phyloP scores from a whole-genome alignment of 805 yeast genomes.

The Spencermartinsiella europaea region DNA sequence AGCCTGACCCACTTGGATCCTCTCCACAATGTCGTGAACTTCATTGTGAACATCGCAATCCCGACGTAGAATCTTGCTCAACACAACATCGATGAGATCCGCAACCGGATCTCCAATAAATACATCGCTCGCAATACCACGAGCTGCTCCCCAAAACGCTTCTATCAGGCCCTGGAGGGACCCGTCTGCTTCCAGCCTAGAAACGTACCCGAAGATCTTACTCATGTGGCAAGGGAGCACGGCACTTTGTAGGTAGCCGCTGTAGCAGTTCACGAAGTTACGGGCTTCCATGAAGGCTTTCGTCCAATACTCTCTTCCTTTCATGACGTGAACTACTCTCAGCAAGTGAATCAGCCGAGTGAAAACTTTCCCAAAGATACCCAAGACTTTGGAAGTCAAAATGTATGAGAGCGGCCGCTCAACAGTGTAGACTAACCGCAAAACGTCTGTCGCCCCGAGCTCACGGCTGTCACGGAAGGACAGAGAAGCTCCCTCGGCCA shows the following conservation, averaged over 20 bases:
- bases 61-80: not conserved
- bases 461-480: not conserved
- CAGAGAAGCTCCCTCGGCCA: not conserved
- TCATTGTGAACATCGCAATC: not conserved
- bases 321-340: conserved; percentile 1
- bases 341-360: conserved; percentile 1
- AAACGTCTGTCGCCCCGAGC: conserved; percentile 8
- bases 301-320: not conserved
- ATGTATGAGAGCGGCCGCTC: conserved; percentile 11
- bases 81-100: not conserved
- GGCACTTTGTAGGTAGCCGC: not conserved
- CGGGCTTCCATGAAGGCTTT: not conserved
- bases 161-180: conserved; percentile 1
- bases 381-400: conserved; percentile 4
- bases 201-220: not conserved
- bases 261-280: conserved; percentile 2
- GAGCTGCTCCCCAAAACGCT: not conserved
- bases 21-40: not conserved
- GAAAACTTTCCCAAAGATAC: conserved; percentile 4
- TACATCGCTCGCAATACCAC: not conserved
- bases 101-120: not conserved
- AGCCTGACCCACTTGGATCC: no score
- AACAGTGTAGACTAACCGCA: conserved; percentile 8
- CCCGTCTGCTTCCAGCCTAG: not conserved
- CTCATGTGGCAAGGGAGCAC: not conserved